Evolutionary conservation across 1,284 basidiomycete species (phyloP), one percentile per base, ranked within the genome.

Genomic region (Meripilus lineatus): DNA sequence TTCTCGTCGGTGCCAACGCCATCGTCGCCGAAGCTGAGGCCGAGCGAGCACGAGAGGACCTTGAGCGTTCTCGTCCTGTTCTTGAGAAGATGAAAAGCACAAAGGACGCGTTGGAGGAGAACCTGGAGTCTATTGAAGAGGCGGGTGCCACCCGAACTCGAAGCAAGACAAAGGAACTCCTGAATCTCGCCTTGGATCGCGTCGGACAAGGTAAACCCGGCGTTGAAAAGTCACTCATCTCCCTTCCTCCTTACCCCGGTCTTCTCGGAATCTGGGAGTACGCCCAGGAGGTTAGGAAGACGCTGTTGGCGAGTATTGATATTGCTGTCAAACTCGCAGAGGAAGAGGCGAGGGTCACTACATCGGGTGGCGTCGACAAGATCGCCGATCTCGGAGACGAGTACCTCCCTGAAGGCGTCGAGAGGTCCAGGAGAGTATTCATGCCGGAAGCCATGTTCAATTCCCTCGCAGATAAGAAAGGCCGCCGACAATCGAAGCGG

Each of bases 371-470:
- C 35, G 89, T 99, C 10, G 67, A 77, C 42, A 72, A 75, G 51
- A 81, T 97, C 46, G 71, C 72, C 39, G 69, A 75, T 23, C 67
- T 96, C 5, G 93, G 84, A 22, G 85, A 94, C 50, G 72, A 73
- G 47, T 82, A 91, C 64, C 77, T 98, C 8, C 93, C 94, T 0
- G 74, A 75, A 23, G 84, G 81, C 45, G 88, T 89, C n/a, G 87
- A 91, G 61, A 74, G 85, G 35, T 82, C 80, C 33, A 77, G 80
- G 45, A 75, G 93, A 7, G 81, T 94, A 10, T 99, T 99, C 72
- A 84, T 93, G 69, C 90, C 95, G 10, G 86, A 94, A 58, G 93
- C 90, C 15, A 99, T 99, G 96, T 99, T 99, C 69, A 78, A 76
- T 40, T 65, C 72, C 15, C 65, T 70, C 46, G 69, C 77, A 47